Base-by-base conservation (phyloP, 1,139 yeast genomes). In the Magnusiomyces tetraspermus region DNA sequence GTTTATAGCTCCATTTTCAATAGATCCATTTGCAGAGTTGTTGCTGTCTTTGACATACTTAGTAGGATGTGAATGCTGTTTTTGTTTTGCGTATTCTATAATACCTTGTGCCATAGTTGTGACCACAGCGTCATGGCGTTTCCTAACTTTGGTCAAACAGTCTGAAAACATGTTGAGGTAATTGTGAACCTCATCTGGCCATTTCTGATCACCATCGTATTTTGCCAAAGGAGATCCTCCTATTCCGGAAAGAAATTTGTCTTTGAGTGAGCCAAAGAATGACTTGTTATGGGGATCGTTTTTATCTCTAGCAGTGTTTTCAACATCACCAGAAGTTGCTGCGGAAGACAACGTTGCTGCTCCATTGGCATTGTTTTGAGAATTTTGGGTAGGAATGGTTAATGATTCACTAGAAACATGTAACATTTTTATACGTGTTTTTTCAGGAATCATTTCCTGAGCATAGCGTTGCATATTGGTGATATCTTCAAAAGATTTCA, bases 91-190 rank as follows among this genome's bases (percentile, higher is more conserved):
- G 41, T 96, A 89, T 68, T 86, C 95, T 63, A 84, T 83, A 15
- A 88, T 95, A 17, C 96, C 96, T 62, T 86, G 90, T 1, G 96
- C 96, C 68, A 89, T 83, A 0, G 96, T 88, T 13, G 95, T 85
- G 13, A 89, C 96, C 0, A 95, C 90, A 1, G 96, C 95, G 69
- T 89, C 96, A 65, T 89, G 96, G 49, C 96, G 75, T 61, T 78
- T 79, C 63, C 88, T 87, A 66, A 88, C 88, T 58, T 77, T 79
- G 50, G 79, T 77, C 55, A 88, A 72, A 0, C 86, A 74, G 50
- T 82, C 82, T 51, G 81, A 79, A 15, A 87, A 92, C 24, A 67
- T 61, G 60, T 78, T 78, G 67, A 86, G 87, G 69, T 83, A 88
- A 55, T 79, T 81, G 60, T 79, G 77, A 22, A 86, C 85, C 63